Evolutionary conservation across 2,329 filamentous ascomycete genomes (phyloP).

Genomic region (Dactylellina leptospora): DNA sequence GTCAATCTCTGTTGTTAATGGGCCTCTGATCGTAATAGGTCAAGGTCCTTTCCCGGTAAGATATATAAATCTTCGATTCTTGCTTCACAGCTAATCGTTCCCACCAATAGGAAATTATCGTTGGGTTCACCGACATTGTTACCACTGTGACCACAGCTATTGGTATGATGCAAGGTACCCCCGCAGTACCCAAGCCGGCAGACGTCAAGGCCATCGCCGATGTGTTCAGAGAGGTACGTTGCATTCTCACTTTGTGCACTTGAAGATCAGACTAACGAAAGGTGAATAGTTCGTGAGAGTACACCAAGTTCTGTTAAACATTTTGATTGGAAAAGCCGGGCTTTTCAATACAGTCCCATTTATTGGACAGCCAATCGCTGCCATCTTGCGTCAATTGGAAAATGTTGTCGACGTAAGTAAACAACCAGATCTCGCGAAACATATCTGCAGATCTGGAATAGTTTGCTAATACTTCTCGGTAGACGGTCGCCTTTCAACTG

Average conservation of each 20-base stretch:
- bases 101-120: conserved; percentile 54
- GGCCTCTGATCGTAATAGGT: conserved; percentile 56
- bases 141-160: conserved; percentile 53
- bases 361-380: conserved; percentile 57
- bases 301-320: conserved; percentile 59
- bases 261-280: background rate
- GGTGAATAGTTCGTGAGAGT: conserved; percentile 57
- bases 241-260: background rate
- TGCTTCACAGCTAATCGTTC: background rate
- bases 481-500: conserved; percentile 16
- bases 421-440: background rate
- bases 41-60: conserved; percentile 59
- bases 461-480: background rate
- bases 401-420: conserved; percentile 57
- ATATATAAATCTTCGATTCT: background rate
- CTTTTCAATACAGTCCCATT: conserved; percentile 57
- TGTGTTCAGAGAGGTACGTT: conserved; percentile 57
- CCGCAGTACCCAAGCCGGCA: conserved; percentile 34
- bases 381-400: conserved; percentile 57
- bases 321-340: conserved; percentile 60
- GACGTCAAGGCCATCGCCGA: conserved; percentile 55
- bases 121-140: conserved; percentile 58
- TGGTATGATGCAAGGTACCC: conserved; percentile 52
- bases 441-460: background rate
- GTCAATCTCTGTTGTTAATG: conserved; percentile 57